Percentiles rank a stretch among this genome's conserved stretches.
These are phyloP conservation scores for Penicillium occitanis DNA, from an alignment of 2,329 filamentous ascomycete genomes.

Conservation along the genomic window DNA sequence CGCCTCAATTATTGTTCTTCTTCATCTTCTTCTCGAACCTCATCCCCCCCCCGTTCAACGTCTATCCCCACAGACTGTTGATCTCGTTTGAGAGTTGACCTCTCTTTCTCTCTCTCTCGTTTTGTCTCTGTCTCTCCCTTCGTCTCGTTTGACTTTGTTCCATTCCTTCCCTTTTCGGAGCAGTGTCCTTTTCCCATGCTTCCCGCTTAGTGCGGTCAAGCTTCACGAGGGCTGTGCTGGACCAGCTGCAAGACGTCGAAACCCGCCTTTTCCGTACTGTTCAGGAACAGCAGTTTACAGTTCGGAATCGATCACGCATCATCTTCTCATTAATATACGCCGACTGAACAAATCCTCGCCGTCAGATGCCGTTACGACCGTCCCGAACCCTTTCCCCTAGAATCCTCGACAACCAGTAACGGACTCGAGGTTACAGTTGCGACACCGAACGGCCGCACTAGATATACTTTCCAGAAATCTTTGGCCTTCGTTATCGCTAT, in stretches of 20 bases:
- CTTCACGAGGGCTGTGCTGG: constrained; percentile 13
- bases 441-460: neutral
- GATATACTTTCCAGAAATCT: neutral
- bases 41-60: neutral
- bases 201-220: constrained; percentile 18
- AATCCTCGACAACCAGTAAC: constrained; percentile 5
- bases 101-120: constrained; percentile 6
- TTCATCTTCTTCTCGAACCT: constrained; percentile 1
- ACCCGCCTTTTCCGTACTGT: constrained; percentile 1
- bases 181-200: constrained; percentile 13
- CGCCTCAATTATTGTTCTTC: neutral
- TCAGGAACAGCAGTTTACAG: neutral
- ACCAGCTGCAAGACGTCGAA: constrained; percentile 5
- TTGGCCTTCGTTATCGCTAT: neutral
- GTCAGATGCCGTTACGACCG: constrained; percentile 15
- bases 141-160: neutral
- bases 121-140: neutral
- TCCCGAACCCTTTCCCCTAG: neutral
- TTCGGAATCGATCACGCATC: neutral
- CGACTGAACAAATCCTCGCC: neutral
- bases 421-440: neutral
- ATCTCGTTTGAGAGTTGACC: constrained; percentile 11
- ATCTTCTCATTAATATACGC: neutral
- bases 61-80: neutral
- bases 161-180: neutral